Evolutionary conservation across 306 rosid species (phyloP), one percentile per base, ranked within the genome.

Genomic region (Boehmeria nivea): DNA sequence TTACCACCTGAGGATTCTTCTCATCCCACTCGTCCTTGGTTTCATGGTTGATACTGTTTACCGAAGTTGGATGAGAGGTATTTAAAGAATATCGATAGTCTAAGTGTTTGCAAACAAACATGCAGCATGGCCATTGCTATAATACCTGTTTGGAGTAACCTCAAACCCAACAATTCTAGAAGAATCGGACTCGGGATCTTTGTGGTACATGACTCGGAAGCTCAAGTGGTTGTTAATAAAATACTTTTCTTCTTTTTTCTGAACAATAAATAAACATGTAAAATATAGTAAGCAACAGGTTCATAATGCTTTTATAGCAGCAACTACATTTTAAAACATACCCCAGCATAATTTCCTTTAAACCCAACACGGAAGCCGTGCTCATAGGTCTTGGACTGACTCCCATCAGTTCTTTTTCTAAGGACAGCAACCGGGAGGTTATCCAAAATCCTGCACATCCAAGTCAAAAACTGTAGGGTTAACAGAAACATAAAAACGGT

Each of bases 151-250:
- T 64, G 99, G 89, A 19, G 96, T 81, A 54, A 93, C 96, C 75
- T 93, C 99, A 77, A 93, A 93, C 63, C 99, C 99, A 59, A 93
- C 99, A 59, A 93, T 85, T 61, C 96, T 91, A 69, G 99, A 89
- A 66, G 76, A 52, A 68, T 89, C 96, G 2, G 96, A 82, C 65
- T 85, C 99, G 12, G 83, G 78, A 61, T 93, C 99, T 76, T 79
- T 83, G 84, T 93, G 99, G 76, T 70, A 93, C 96, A 82, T 93
- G 63, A 93, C 95, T 71, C 99, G 79, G 74, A 87, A 93, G 75
- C 95, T 93, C 85, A 93, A 76, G 89, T 93, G 99, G 72, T 93
- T 93, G 71, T 93, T 78, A 62, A 93, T 85, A 73, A 93, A 91
- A 74, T 93, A 85, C 63, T 79, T 93, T 77, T 93, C 95, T 71